A percentile compares a stretch with the other conserved stretches of the same genome.
Evolutionary conservation across 176 grass and related monocot genomes (phyloP).

Genomic region (Eragrostis curvula): DNA sequence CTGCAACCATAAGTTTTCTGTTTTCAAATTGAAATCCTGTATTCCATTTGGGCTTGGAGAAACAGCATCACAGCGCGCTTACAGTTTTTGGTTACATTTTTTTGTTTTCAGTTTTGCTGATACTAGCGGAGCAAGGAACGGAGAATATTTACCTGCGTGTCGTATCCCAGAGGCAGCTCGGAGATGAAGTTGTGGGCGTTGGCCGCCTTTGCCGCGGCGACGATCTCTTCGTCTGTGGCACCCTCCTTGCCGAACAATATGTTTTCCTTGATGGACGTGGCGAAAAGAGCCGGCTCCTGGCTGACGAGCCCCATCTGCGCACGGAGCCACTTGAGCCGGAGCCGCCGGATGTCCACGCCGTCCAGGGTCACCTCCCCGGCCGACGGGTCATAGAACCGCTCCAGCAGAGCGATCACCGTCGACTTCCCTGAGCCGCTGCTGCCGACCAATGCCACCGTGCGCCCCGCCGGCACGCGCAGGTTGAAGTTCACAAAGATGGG

Average conservation of each 20-base stretch:
- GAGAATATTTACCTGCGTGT: constrained; percentile 67
- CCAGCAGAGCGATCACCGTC: constrained; percentile 85
- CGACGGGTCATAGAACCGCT: constrained; percentile 87
- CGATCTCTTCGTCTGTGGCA: constrained; percentile 75
- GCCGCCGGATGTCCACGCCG: constrained; percentile 71
- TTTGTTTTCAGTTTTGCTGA: too few relatives aligned
- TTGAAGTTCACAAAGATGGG: constrained; percentile 77
- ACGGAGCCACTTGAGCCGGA: constrained; percentile 90
- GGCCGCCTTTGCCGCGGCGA: constrained; percentile 65
- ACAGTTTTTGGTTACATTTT: too few relatives aligned
- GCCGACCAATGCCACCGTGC: constrained; percentile 83
- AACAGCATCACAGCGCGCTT: too few relatives aligned
- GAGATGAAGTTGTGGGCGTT: constrained; percentile 98
- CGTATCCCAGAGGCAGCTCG: constrained; percentile 82
- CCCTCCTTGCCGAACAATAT: constrained; percentile 93
- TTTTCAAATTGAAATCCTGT: too few relatives aligned
- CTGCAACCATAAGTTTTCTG: too few relatives aligned
- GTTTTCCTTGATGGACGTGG: constrained; percentile 89
- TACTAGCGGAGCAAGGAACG: too few relatives aligned
- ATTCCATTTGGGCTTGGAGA: too few relatives aligned
- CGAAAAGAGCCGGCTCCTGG: constrained; percentile 98
- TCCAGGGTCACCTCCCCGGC: constrained; percentile 71
- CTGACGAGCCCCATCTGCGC: constrained; percentile 92
- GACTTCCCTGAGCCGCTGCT: constrained; percentile 89
- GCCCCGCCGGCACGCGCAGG: constrained; percentile 73